Percentiles rank a stretch among this genome's conserved stretches.
Evolutionary conservation across 2,329 filamentous ascomycete species (phyloP).

Genomic region (Tolypocladium cylindrosporum): DNA sequence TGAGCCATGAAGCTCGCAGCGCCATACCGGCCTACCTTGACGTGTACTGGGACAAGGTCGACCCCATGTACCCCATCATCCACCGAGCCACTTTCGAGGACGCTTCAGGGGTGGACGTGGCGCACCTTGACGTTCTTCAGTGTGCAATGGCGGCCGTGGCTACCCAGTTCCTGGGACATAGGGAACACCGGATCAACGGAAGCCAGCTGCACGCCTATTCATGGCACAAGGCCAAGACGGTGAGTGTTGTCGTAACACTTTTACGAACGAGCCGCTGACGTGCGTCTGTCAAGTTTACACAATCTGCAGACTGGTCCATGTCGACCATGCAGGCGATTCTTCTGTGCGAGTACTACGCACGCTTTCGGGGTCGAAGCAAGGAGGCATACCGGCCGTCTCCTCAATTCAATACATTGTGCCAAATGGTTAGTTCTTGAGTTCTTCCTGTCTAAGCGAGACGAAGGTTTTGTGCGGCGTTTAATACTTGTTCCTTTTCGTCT

Average conservation of each 20-base stretch:
- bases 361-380: conserved; percentile 42
- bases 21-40: conserved; percentile 40
- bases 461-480: conserved; percentile 3
- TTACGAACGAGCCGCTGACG: not conserved
- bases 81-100: conserved; percentile 36
- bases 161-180: conserved; percentile 37
- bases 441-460: conserved; percentile 1
- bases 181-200: conserved; percentile 39
- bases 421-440: conserved; percentile 36
- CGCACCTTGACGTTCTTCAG: conserved; percentile 31
- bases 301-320: conserved; percentile 28
- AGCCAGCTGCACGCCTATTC: conserved; percentile 41
- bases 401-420: conserved; percentile 39
- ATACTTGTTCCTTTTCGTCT: conserved; percentile 12
- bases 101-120: conserved; percentile 15
- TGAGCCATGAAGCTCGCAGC: conserved; percentile 28
- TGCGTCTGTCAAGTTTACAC: conserved; percentile 24
- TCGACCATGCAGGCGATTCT: conserved; percentile 43
- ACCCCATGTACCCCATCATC: conserved; percentile 38
- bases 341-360: conserved; percentile 44
- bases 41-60: conserved; percentile 42
- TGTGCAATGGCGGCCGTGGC: conserved; percentile 49
- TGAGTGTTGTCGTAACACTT: conserved; percentile 22
- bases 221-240: conserved; percentile 37
- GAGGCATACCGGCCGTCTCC: conserved; percentile 35